phyloP scores from a whole-genome alignment of 495 filamentous ascomycete genomes.

The Trichocladium antarcticum region DNA sequence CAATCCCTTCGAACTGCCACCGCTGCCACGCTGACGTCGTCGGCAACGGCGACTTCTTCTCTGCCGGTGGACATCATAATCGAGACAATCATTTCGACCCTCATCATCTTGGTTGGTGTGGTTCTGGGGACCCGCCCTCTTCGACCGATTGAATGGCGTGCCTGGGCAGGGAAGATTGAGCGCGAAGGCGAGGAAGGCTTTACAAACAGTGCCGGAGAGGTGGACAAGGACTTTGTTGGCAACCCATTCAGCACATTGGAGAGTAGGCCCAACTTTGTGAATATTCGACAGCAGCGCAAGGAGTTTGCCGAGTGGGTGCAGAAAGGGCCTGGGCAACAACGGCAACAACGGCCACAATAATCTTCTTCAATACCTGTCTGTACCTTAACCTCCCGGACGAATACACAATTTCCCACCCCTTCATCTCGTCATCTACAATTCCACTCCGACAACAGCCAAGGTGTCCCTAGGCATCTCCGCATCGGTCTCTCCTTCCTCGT shows the following conservation, averaged over 20 bases:
- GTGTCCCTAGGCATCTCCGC: no score
- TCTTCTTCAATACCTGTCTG: neutral
- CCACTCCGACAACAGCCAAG: no score
- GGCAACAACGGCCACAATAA: constrained; percentile 2
- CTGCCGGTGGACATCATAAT: constrained; percentile 69
- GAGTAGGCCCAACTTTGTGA: constrained; percentile 38
- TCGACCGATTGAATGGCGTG: constrained; percentile 68
- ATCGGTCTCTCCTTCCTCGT: no score
- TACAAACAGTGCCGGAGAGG: constrained; percentile 53
- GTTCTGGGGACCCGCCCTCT: constrained; percentile 58
- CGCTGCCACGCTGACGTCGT: constrained; percentile 35
- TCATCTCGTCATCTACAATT: neutral
- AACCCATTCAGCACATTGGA: constrained; percentile 41
- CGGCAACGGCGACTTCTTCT: constrained; percentile 23
- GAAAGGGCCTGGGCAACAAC: constrained; percentile 7
- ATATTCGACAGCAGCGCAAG: constrained; percentile 55
- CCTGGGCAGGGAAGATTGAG: constrained; percentile 77
- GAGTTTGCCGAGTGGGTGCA: constrained; percentile 70
- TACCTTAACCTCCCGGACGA: neutral
- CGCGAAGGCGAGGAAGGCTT: constrained; percentile 60
- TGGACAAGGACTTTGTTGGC: constrained; percentile 41
- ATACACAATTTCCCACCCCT: no score
- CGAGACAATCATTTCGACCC: constrained; percentile 62
- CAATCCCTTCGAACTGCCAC: constrained; percentile 46
- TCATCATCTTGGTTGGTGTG: constrained; percentile 56